These are phyloP conservation scores for Chiua virens DNA, from an alignment of 768 basidiomycete genomes.

Conservation along the genomic window DNA sequence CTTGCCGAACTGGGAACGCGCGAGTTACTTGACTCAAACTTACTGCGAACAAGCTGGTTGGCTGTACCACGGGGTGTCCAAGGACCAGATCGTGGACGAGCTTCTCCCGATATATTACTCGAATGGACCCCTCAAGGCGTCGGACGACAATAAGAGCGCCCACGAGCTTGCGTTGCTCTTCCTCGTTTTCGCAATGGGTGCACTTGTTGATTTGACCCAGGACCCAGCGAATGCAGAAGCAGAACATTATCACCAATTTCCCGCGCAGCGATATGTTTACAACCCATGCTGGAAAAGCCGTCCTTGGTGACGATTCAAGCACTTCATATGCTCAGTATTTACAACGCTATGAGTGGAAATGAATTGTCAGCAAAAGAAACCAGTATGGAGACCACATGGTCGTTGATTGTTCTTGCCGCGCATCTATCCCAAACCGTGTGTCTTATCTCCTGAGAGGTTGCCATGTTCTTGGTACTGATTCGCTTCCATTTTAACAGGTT, in stretches of 20 bases:
- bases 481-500: conserved; percentile 41
- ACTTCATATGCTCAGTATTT: conserved; percentile 66
- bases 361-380: conserved; percentile 57
- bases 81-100: conserved; percentile 44
- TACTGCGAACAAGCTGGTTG: conserved; percentile 52
- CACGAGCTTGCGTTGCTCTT: conserved; percentile 53
- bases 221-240: conserved; percentile 39
- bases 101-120: conserved; percentile 43
- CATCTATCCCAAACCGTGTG: conserved; percentile 66
- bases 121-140: conserved; percentile 13
- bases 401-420: conserved; percentile 59
- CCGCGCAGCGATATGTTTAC: conserved; percentile 61
- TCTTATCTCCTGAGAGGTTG: conserved; percentile 12
- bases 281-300: conserved; percentile 71
- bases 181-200: conserved; percentile 52
- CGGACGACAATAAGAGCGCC: conserved; percentile 42
- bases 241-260: conserved; percentile 70
- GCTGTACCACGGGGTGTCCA: conserved; percentile 50
- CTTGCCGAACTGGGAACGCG: conserved; percentile 54
- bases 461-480: conserved; percentile 11
- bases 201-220: conserved; percentile 41
- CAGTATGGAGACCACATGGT: conserved; percentile 75
- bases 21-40: conserved; percentile 41
- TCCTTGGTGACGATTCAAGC: conserved; percentile 69
- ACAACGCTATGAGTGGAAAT: conserved; percentile 67